These are phyloP conservation scores for Liriodendron chinense DNA, from an alignment of 164 flowering plant genomes.

Conservation along the genomic window DNA sequence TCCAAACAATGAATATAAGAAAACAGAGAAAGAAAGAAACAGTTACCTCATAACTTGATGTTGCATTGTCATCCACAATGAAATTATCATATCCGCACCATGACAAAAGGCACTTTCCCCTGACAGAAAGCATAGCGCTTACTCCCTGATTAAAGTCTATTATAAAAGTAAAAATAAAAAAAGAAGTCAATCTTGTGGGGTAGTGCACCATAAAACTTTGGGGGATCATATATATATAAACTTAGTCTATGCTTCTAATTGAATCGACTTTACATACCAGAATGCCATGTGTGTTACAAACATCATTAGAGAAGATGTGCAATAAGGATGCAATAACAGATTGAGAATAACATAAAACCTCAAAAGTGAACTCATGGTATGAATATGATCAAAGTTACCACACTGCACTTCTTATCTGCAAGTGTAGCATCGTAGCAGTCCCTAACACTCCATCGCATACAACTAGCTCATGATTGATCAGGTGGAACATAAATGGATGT, in stretches of 20 bases:
- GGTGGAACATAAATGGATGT: too few species aligned
- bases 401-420: too few species aligned
- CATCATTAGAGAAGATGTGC: neutral
- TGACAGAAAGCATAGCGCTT: slow-evolving; percentile 59
- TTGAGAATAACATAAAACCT: neutral
- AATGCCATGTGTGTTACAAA: neutral
- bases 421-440: too few species aligned
- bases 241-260: neutral
- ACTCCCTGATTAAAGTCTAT: slow-evolving; percentile 47
- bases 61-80: slow-evolving; percentile 50
- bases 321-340: neutral
- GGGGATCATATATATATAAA: neutral
- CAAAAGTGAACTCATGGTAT: neutral
- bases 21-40: neutral
- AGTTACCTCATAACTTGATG: slow-evolving; percentile 47
- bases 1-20: neutral
- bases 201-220: neutral
- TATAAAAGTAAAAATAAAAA: slow-evolving; percentile 1
- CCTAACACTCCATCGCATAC: too few species aligned
- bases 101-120: slow-evolving; percentile 55
- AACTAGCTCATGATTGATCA: too few species aligned
- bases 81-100: slow-evolving; percentile 61
- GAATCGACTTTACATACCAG: neutral
- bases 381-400: too few species aligned
- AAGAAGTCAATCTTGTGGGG: slow-evolving; percentile 16